Evolutionary conservation across 441 rosid genomes (phyloP), one percentile per base, ranked within the genome.

Genomic region (Geranium incanum): DNA sequence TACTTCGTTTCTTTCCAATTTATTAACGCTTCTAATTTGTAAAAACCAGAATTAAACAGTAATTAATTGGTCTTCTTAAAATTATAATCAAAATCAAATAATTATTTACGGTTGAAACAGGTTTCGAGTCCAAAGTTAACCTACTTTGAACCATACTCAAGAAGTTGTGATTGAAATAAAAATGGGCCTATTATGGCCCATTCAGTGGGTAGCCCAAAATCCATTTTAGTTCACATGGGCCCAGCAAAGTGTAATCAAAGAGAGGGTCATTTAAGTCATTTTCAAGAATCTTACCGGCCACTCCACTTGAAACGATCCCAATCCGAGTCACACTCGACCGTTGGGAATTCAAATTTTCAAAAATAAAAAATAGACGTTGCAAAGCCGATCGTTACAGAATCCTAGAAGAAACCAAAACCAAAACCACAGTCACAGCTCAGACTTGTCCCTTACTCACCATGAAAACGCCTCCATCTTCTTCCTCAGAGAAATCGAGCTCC

Each of bases 401-500:
- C 50, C 43, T 4, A 43, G 11, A 43, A 43, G 11, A 7, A 7
- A 43, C 50, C 33, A 28, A 28, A 28, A 28, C 33, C 33, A 28
- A 28, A 55, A 55, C n/a, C 18, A 55, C 5, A 3, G 62, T 11
- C 19, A 52, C 60, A 55, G 21, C 2, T 15, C 19, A 55, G 62
- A 13, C 15, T 50, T 15, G 59, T 50, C 59, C 5, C 5, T 7
- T 4, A 39, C 8, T 39, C 43, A 39, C 50, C 50, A 43, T 43
- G 50, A 43, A 43, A 43, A 43, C 50, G 50, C 50, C 50, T 43
- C 11, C 74, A 0, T 37, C 75, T 8, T 78, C 87, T 8, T 72
- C 88, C 2, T 83, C 87, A 3, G 77, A 52, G 74, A 85, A 82
- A 80, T 88, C 96, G 63, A 81, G 41, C 83, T 71, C 81, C 52